Conservation (phyloP, 1,139 yeast genomes). For the Geotrichum cucujoidarum region DNA sequence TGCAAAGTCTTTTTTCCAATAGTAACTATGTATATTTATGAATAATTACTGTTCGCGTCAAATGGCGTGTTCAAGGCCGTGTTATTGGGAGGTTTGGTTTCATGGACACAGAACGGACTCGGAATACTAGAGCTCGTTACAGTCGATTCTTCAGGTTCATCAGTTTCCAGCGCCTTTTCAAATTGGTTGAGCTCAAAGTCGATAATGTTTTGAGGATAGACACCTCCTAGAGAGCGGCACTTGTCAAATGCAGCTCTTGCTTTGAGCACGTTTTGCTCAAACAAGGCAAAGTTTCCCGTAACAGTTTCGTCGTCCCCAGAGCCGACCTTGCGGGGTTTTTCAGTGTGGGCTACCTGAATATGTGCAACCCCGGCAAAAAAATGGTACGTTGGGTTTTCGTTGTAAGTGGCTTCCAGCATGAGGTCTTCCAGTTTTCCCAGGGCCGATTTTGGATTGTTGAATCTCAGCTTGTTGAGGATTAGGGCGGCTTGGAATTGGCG, state of each 20-base stretch:
- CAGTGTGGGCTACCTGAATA: constrained; percentile 23
- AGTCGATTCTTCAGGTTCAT: constrained; percentile 10
- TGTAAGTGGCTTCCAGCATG: constrained; percentile 45
- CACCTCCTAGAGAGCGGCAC: constrained; percentile 19
- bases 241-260: constrained; percentile 6
- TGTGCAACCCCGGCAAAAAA: constrained; percentile 28
- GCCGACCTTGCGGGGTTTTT: background rate
- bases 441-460: constrained; percentile 26
- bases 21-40: too few species aligned
- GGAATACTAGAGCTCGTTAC: background rate
- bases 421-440: constrained; percentile 39
- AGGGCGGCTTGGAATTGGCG: constrained; percentile 24
- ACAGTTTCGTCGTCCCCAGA: background rate
- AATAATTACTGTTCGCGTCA: too few species aligned
- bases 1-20: too few species aligned
- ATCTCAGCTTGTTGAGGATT: constrained; percentile 25
- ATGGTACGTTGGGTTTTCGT: constrained; percentile 43
- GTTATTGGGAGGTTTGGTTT: too few species aligned
- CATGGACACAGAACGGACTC: background rate
- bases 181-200: constrained; percentile 20
- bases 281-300: background rate
- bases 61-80: too few species aligned
- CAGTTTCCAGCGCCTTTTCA: constrained; percentile 9
- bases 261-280: background rate
- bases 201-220: constrained; percentile 25